Conservation (phyloP, 2,329 filamentous ascomycete species). For the Colletotrichum coccodes region DNA sequence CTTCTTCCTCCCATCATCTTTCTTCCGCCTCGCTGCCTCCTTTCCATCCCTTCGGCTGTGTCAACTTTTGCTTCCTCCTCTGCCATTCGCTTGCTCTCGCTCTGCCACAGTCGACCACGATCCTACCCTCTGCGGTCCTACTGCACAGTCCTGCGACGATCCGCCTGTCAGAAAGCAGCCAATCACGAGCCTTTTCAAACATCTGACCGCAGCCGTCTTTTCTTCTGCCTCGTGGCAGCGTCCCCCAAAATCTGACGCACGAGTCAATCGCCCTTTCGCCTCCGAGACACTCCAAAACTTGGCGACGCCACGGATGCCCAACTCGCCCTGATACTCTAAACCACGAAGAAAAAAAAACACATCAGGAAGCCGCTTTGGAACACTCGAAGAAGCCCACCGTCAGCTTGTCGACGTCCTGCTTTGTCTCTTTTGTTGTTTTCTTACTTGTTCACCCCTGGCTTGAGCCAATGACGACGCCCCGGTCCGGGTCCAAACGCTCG, state of each 20-base stretch:
- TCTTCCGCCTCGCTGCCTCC: background rate
- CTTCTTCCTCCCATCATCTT: background rate
- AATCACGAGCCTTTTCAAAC: constrained; percentile 6
- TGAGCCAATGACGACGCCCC: constrained; percentile 29
- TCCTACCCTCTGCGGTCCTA: background rate
- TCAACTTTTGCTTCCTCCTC: background rate
- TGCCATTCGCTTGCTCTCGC: background rate
- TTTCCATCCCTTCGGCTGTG: background rate
- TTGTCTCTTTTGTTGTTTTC: background rate
- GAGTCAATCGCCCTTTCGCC: constrained; percentile 25
- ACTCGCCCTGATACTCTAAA: constrained; percentile 9
- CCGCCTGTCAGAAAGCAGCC: constrained; percentile 1
- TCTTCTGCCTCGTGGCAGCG: constrained; percentile 32
- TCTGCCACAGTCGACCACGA: background rate
- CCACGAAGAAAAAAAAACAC: background rate
- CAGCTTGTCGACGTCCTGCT: background rate
- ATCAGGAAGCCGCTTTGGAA: background rate
- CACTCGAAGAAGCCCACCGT: constrained; percentile 3
- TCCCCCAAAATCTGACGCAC: constrained; percentile 19
- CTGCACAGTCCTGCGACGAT: background rate
- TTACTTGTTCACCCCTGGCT: constrained; percentile 8
- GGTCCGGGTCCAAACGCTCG: constrained; percentile 31
- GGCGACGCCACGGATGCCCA: constrained; percentile 18
- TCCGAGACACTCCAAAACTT: constrained; percentile 28
- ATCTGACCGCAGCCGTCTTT: constrained; percentile 22